phyloP scores from a whole-genome alignment of 148 eudicot genomes.

The Amaranthus hypochondriacus region DNA sequence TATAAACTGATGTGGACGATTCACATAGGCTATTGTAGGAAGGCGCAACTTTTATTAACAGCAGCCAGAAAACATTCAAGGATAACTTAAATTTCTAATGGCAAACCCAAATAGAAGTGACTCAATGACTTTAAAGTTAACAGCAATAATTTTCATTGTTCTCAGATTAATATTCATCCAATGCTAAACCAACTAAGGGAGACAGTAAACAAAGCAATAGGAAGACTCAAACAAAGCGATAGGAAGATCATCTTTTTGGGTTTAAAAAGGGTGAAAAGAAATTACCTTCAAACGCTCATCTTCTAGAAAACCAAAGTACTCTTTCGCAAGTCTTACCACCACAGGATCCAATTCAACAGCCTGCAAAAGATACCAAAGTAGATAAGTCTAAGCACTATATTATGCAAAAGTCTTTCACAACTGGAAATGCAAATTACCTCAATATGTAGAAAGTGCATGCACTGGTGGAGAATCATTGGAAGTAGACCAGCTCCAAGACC shows the following conservation, averaged over 20 bases:
- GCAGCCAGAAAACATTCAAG: background rate
- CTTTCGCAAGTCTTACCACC: conserved; percentile 60
- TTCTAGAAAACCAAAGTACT: conserved; percentile 67
- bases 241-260: background rate
- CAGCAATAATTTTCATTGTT: background rate
- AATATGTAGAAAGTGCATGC: conserved; percentile 48
- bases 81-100: background rate
- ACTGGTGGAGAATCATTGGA: conserved; percentile 76
- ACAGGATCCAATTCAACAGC: conserved; percentile 87
- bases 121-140: background rate
- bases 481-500: conserved; percentile 99
- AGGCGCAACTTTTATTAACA: background rate
- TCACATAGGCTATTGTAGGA: background rate
- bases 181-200: background rate
- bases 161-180: background rate
- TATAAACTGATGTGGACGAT: background rate
- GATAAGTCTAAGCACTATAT: conserved; percentile 15
- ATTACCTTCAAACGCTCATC: conserved; percentile 72
- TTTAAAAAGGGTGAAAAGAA: background rate
- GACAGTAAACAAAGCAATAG: background rate
- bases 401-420: conserved; percentile 4
- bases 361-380: conserved; percentile 32
- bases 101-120: background rate
- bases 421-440: conserved; percentile 49
- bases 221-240: background rate